Base-by-base conservation (phyloP, 2,329 filamentous ascomycete genomes). In the Calonectria crousiana region DNA sequence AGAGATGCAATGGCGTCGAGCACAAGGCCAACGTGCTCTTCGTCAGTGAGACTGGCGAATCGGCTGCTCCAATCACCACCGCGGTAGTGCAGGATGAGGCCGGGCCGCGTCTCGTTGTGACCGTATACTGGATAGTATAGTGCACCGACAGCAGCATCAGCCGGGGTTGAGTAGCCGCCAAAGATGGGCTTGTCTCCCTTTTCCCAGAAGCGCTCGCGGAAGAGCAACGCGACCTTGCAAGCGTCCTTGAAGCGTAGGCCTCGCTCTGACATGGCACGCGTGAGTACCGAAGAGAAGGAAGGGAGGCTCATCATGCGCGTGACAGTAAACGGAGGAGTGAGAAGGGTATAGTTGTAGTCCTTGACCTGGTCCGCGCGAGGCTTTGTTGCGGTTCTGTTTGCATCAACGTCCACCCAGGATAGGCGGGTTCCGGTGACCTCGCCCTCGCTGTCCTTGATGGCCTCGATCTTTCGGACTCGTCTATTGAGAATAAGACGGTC, bases 301-400 rank as follows among this genome's bases (percentile, higher is more conserved):
- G 91, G 90, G 0, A 94, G 85, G 6, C 89, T 85, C 91, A 92
- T 93, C 30, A 90, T 87, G 41, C 92, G 87, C 51, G 94, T 90
- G 67, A 91, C 89, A 60, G 90, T 89, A 83, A 94, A 94, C 0
- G 93, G 93, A 0, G 89, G 89, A 0, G 92, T 87, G 9, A 94
- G 87, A n/a, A 94, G 85, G 34, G 91, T 89, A 81, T 94, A 94
- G 83, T 95, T 92, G 79, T 91, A 85, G 56, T 84, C 88, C 65
- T 90, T 74, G 80, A 87, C 84, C 74, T 78, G 78, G 26, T 77
- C 70, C 44, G 84, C 2, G 52, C 52, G 52, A 56, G 52, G 52
- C 30, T 56, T 56, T 34, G 52, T 56, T 23, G 30, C 52, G 18
- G 52, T 56, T 34, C 52, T 56, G 83, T 60, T 80, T 87, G 76